Evolutionary conservation across 1,284 basidiomycete species (phyloP).

Genomic region (Rhodotorula sp.): DNA sequence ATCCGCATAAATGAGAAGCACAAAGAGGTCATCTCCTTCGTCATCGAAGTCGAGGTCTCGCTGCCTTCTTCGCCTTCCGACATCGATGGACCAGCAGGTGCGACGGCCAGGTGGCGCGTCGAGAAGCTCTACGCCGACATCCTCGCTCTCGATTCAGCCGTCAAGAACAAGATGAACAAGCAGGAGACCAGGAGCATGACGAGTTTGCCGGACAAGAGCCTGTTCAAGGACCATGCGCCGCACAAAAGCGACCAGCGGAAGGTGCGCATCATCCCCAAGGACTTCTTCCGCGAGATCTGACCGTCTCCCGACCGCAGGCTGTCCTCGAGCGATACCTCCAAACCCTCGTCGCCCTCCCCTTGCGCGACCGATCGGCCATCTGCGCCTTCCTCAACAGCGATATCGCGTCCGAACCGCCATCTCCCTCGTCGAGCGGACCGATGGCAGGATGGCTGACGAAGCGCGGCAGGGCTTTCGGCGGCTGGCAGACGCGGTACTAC

Average conservation of each 20-base stretch:
- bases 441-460: constrained; percentile 96
- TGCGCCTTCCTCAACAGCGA: constrained; percentile 91
- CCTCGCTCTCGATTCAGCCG: constrained; percentile 67
- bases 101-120: constrained; percentile 69
- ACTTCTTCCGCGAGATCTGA: background rate
- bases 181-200: constrained; percentile 70
- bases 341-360: constrained; percentile 69
- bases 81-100: background rate
- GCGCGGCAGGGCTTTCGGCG: constrained; percentile 86
- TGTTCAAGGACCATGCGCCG: constrained; percentile 96
- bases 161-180: constrained; percentile 62
- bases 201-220: constrained; percentile 79
- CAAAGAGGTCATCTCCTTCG: constrained; percentile 80
- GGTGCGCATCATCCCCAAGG: constrained; percentile 54
- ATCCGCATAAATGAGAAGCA: constrained; percentile 80
- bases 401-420: constrained; percentile 55
- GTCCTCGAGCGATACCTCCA: constrained; percentile 84
- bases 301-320: constrained; percentile 55
- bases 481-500: constrained; percentile 94
- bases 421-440: constrained; percentile 52
- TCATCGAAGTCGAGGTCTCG: constrained; percentile 55
- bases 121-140: constrained; percentile 94
- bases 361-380: constrained; percentile 85
- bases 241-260: constrained; percentile 93
- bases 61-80: constrained; percentile 22